Conservation (phyloP, 2,329 filamentous ascomycete species). For the Daldinia sp. region DNA sequence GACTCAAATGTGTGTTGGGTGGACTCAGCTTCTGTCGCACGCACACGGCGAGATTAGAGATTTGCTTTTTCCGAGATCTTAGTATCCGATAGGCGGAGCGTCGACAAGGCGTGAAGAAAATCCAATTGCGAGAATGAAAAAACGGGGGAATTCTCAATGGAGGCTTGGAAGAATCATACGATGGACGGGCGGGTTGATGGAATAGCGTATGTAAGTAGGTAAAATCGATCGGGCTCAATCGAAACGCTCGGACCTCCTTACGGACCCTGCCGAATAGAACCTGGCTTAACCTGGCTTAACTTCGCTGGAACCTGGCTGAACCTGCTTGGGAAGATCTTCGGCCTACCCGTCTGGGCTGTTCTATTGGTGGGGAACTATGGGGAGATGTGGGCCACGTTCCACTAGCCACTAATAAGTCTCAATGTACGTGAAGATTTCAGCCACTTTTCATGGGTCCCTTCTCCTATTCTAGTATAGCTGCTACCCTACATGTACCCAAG, state of each 20-base stretch:
- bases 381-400: slow-evolving; percentile 6
- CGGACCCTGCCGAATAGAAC: background rate
- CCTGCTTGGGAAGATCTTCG: slow-evolving; percentile 20
- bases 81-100: slow-evolving; percentile 32
- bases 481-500: background rate
- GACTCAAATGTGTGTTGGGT: background rate
- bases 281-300: background rate
- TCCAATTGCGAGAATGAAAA: slow-evolving; percentile 26
- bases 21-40: slow-evolving; percentile 12
- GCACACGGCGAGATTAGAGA: slow-evolving; percentile 28
- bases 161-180: slow-evolving; percentile 35
- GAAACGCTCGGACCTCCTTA: slow-evolving; percentile 22
- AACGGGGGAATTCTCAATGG: slow-evolving; percentile 27
- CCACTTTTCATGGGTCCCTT: slow-evolving; percentile 12
- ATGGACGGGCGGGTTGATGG: slow-evolving; percentile 17
- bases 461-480: background rate
- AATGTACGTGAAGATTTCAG: slow-evolving; percentile 12
- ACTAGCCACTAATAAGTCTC: slow-evolving; percentile 23
- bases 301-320: background rate
- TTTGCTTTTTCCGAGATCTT: slow-evolving; percentile 33
- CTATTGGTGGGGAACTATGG: slow-evolving; percentile 12
- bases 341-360: slow-evolving; percentile 19
- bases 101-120: slow-evolving; percentile 22
- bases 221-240: slow-evolving; percentile 38
- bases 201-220: background rate